These are phyloP conservation scores for Malbranchea cinnamomea DNA, from an alignment of 2,329 filamentous ascomycete species.

Conservation along the genomic window DNA sequence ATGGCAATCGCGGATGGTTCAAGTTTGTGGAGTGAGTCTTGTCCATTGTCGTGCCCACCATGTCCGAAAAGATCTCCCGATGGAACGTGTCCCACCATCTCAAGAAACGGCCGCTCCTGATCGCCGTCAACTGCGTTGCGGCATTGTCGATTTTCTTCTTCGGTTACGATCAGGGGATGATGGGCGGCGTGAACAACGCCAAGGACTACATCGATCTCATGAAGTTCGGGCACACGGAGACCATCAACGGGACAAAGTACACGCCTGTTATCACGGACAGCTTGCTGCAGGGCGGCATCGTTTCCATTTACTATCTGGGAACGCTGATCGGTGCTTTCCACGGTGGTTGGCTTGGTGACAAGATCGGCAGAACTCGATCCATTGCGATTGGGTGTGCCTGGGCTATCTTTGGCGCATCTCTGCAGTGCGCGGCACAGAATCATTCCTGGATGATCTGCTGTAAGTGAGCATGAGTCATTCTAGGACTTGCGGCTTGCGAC, in stretches of 20 bases:
- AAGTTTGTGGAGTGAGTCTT: no score
- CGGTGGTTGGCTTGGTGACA: constrained; percentile 51
- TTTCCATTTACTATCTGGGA: constrained; percentile 43
- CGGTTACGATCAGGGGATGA: constrained; percentile 41
- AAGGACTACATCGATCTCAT: constrained; percentile 50
- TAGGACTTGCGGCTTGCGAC: background rate
- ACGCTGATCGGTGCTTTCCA: constrained; percentile 49
- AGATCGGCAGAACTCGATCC: constrained; percentile 46
- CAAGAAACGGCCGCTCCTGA: constrained; percentile 41
- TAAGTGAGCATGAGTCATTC: constrained; percentile 18
- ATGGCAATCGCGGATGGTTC: no score
- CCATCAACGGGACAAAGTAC: constrained; percentile 22
- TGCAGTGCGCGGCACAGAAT: constrained; percentile 54
- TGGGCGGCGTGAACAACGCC: constrained; percentile 51
- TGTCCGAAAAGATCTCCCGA: no score
- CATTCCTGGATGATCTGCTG: constrained; percentile 55
- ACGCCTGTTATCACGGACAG: constrained; percentile 44
- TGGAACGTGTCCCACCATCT: constrained; percentile 39
- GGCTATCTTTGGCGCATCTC: constrained; percentile 44
- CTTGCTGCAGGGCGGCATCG: constrained; percentile 48
- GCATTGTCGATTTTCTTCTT: constrained; percentile 56
- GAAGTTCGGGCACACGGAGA: constrained; percentile 46
- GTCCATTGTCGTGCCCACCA: no score
- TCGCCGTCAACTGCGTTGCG: constrained; percentile 48
- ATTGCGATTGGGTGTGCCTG: constrained; percentile 45